Evolutionary conservation across 2,329 filamentous ascomycete species (phyloP).

Genomic region (Claviceps maximensis): DNA sequence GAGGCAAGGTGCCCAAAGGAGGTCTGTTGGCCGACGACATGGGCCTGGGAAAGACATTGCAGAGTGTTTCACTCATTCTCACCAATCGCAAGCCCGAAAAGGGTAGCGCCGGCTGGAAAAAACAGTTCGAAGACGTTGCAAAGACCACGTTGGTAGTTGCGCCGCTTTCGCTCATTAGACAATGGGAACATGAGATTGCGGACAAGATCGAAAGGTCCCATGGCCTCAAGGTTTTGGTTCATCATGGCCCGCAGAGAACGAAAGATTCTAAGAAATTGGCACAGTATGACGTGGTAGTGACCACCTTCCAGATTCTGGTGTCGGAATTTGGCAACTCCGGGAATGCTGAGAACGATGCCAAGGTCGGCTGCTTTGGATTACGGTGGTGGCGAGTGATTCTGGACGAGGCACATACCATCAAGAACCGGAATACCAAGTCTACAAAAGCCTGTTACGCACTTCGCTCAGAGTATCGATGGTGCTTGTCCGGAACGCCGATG

Average conservation of each 20-base stretch:
- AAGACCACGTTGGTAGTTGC: constrained; percentile 85
- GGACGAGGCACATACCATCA: constrained; percentile 96
- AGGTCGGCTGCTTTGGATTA: constrained; percentile 77
- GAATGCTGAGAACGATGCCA: constrained; percentile 44
- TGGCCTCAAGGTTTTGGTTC: constrained; percentile 68
- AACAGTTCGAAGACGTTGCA: constrained; percentile 53
- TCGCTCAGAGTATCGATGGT: constrained; percentile 83
- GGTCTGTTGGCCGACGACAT: constrained; percentile 95
- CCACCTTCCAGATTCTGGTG: constrained; percentile 89
- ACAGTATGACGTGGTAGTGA: constrained; percentile 88
- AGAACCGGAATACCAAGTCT: constrained; percentile 91
- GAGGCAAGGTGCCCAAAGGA: constrained; percentile 70
- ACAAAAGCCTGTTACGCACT: constrained; percentile 86
- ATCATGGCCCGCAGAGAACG: constrained; percentile 77
- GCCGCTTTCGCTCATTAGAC: constrained; percentile 83
- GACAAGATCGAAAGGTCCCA: constrained; percentile 62
- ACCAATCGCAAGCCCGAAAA: constrained; percentile 59
- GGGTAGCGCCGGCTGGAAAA: constrained; percentile 48
- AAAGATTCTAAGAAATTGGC: constrained; percentile 67
- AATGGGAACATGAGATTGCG: constrained; percentile 91
- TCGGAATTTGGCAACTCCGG: constrained; percentile 71
- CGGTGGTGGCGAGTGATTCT: constrained; percentile 94
- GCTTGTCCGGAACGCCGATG: constrained; percentile 89
- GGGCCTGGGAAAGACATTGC: constrained; percentile 92
- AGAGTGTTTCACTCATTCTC: constrained; percentile 80